Base-by-base conservation (phyloP, 2,329 filamentous ascomycete genomes). In the Byssochlamys sp. region DNA sequence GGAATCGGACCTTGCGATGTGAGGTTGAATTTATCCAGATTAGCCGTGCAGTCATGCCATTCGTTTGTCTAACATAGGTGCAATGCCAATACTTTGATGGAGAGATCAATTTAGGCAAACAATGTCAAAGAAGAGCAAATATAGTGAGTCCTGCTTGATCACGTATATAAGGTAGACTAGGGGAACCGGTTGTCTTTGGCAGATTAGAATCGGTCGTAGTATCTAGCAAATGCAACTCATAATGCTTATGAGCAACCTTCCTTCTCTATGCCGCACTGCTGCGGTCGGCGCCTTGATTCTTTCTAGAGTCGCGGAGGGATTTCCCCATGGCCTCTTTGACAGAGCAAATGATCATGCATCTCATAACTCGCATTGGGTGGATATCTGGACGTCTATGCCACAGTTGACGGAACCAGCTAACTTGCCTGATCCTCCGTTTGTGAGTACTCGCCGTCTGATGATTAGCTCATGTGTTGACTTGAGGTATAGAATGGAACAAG, bases 361-460 rank as follows among this genome's bases (percentile, higher is more conserved):
- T 12, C 27, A n/a, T 3, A n/a, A 6, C 24, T 27, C 48, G 1
- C 79, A 81, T 60, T 87, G 84, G 84, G 77, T 85, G 12, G 79
- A 81, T 60, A 83, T 81, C 1, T 88, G 84, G 85, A 80, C 81
- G 0, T 77, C 82, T 2, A 87, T 87, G 84, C 84, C 84, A 0
- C 84, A 87, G 66, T 71, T 85, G 48, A 83, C 83, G 1, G 85
- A 88, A 64, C 79, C 77, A 9, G 75, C 71, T 52, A 88, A 87
- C 61, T 75, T 88, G 24, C 84, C 85, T 9, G 80, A 81, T 0
- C 67, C 78, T 2, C 81, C 83, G 49, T 88, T 84, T 65, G 81
- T 82, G 75, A 55, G 79, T 4, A 52, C 29, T 56, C 55, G 33
- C 25, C 29, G 11, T 52, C 28, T 56, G 33, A 1, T 27, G 14